Base-by-base conservation (phyloP, 108 stramenopile species). In the Nitzschia sp. region DNA sequence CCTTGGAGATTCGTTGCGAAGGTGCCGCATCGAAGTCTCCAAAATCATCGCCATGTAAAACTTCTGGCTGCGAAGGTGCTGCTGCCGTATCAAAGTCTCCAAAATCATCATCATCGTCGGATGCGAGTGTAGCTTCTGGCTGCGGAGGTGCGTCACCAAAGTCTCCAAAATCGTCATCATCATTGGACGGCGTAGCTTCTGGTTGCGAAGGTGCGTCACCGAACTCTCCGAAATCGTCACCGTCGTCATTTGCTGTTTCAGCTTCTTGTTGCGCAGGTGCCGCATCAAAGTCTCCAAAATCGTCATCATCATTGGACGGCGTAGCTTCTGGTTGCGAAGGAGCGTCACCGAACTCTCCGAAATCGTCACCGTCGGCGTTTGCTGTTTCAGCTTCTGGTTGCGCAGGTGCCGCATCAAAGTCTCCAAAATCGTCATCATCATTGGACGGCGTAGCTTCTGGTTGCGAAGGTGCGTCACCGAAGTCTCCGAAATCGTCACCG, bases 211-310 rank as follows among this genome's bases (percentile, higher is more conserved):
- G 15, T 19, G 48, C 63, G 6, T n/a, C 59, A 15, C 45, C 69
- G 45, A 77, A 77, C 46, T 64, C 76, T 0, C 73, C 73, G 30
- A 73, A 73, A 57, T 56, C 74, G 19, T 75, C 58, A 53, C 68
- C 66, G 34, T 60, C 58, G 13, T 38, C 28, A 3, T 5, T 22
- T n/a, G 55, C 28, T 17, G 29, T 41, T 25, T 4, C 6, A 31
- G 61, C 32, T 31, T 26, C 17, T 38, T 8, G 22, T 41, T 53
- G 32, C 19, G 23, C 34, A 31, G 63, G 44, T 41, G 56, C 63
- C 21, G 30, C 56, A 47, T 41, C 72, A 63, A 75, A 75, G 58
- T 67, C 73, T 35, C 75, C 75, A 66, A 67, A 53, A 29, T 58
- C 58, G 36, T 2, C 22, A 52, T 59, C 57, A 47, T 38, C 57